Percentiles rank a stretch among this genome's conserved stretches.
Conservation (phyloP, 2,329 filamentous ascomycete species). For the Fusarium sarcochroum region DNA sequence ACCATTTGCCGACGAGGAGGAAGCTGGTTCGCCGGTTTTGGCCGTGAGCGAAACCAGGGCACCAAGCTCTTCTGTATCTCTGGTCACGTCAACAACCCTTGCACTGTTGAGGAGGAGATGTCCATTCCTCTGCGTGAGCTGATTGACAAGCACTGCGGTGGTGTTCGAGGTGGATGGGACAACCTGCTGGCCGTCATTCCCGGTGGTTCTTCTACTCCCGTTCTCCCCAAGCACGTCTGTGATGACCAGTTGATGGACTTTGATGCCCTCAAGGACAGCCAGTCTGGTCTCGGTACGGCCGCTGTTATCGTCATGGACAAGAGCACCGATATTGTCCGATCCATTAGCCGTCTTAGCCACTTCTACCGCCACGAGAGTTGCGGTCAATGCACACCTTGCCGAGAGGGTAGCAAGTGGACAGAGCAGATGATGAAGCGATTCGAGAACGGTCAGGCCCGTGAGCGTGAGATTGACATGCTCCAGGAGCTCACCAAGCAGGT, state of each 20-base stretch:
- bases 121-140: constrained; percentile 95
- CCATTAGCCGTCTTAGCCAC: constrained; percentile 91
- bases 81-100: constrained; percentile 98
- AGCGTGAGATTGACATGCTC: constrained; percentile 98
- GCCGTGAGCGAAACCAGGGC: constrained; percentile 94
- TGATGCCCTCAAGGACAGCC: constrained; percentile 96
- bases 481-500: constrained; percentile 99
- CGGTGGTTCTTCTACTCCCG: constrained; percentile 95
- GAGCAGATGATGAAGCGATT: constrained; percentile 99
- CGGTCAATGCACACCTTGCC: constrained; percentile 99
- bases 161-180: constrained; percentile 97
- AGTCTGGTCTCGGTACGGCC: constrained; percentile 96
- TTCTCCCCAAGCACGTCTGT: constrained; percentile 90
- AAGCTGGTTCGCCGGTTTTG: constrained; percentile 93
- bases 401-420: constrained; percentile 99
- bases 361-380: constrained; percentile 99
- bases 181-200: constrained; percentile 96
- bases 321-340: constrained; percentile 93
- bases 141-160: constrained; percentile 98
- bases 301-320: constrained; percentile 99
- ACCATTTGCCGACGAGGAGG: constrained; percentile 95
- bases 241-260: constrained; percentile 99
- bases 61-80: constrained; percentile 99
- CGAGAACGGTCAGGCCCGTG: constrained; percentile 88
- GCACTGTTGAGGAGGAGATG: constrained; percentile 99